phyloP scores from a whole-genome alignment of 2,329 filamentous ascomycete species.

The Trichoderma atroviride region DNA sequence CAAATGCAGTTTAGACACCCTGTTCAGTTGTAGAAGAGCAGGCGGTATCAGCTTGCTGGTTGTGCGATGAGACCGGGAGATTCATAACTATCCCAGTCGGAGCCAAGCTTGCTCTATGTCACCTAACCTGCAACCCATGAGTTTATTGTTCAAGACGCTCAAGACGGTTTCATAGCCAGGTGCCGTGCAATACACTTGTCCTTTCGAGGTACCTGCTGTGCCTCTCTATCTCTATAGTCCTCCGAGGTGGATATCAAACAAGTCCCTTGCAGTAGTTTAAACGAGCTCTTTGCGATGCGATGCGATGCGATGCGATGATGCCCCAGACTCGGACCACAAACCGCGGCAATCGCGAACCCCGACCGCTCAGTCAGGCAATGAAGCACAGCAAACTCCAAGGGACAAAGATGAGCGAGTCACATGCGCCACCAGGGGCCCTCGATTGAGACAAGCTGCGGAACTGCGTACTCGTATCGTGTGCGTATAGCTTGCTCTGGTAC shows the following conservation, averaged over 20 bases:
- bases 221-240: not conserved
- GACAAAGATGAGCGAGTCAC: not conserved
- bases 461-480: not conserved
- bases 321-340: not conserved
- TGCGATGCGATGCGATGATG: constrained; percentile 13
- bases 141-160: not conserved
- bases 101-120: not conserved
- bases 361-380: not conserved
- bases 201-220: not conserved
- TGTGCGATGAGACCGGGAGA: not conserved
- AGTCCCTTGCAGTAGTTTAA: not conserved
- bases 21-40: not conserved
- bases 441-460: constrained; percentile 19
- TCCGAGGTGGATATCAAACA: not conserved
- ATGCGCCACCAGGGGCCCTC: constrained; percentile 15
- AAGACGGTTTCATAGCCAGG: not conserved
- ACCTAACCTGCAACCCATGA: not conserved
- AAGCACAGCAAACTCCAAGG: not conserved
- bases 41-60: not conserved
- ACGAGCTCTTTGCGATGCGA: constrained; percentile 6
- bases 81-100: too few relatives aligned
- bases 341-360: constrained; percentile 1
- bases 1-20: not conserved
- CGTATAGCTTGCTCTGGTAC: too few relatives aligned
- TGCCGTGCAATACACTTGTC: not conserved